Percentiles rank a stretch among this genome's conserved stretches.
Conservation (phyloP, 1,139 yeast species). For the Blastobotrys arbuscula region DNA sequence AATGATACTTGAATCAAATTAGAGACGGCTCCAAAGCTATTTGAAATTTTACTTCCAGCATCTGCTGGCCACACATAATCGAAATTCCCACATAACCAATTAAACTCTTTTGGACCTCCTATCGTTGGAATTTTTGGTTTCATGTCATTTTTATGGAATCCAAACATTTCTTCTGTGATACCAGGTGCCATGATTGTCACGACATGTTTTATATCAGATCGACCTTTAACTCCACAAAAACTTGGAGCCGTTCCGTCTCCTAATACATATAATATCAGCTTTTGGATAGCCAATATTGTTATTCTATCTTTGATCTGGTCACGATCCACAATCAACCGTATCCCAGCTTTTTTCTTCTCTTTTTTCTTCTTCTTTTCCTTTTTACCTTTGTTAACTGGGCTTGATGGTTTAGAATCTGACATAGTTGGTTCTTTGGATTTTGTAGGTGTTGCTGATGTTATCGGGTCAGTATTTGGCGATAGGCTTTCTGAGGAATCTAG, state of each 20-base stretch:
- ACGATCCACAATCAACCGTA: constrained; percentile 27
- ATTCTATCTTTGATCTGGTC: constrained; percentile 19
- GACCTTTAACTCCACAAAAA: constrained; percentile 35
- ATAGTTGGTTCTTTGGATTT: background rate
- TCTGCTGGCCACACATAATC: constrained; percentile 40
- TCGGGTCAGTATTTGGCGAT: background rate
- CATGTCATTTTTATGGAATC: constrained; percentile 22
- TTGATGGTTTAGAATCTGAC: background rate
- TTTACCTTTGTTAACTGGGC: background rate
- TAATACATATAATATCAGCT: constrained; percentile 45
- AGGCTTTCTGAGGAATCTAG: no score
- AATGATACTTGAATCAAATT: constrained; percentile 54
- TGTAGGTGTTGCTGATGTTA: background rate
- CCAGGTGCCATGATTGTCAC: constrained; percentile 69
- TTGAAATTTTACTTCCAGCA: constrained; percentile 42
- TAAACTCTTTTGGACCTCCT: constrained; percentile 31
- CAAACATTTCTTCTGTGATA: constrained; percentile 44
- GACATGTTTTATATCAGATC: constrained; percentile 43
- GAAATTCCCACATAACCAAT: constrained; percentile 41
- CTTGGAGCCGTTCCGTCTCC: constrained; percentile 34
- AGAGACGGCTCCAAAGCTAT: constrained; percentile 49
- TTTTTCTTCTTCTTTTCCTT: constrained; percentile 10
- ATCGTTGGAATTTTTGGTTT: constrained; percentile 20
- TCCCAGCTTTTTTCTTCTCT: background rate
- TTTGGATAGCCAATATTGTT: constrained; percentile 41